Conservation (phyloP, 2,329 filamentous ascomycete species). For the Chaetomiaceae sp. region DNA sequence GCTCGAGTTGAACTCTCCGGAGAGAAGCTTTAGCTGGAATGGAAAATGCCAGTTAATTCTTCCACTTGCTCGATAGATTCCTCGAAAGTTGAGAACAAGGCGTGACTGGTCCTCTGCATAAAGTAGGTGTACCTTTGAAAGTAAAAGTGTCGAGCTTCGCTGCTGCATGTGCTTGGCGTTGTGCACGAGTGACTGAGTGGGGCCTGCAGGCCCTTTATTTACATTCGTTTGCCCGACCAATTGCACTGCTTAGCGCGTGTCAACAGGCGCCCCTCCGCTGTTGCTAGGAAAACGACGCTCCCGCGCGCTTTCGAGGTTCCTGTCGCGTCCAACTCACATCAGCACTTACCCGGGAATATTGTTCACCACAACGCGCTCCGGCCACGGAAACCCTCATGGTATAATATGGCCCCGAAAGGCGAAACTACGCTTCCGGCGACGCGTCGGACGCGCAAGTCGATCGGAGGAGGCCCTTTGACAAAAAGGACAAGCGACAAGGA, state of each 20-base stretch:
- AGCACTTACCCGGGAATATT: not conserved
- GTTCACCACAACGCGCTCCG: not conserved
- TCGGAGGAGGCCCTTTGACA: constrained; percentile 53
- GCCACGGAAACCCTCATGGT: not conserved
- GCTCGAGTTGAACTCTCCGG: too few relatives aligned
- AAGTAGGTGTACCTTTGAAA: too few relatives aligned
- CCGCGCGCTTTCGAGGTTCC: not conserved
- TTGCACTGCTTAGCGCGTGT: not conserved
- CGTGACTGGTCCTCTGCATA: too few relatives aligned
- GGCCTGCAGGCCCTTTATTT: not conserved
- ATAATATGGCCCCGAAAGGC: constrained; percentile 23
- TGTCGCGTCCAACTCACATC: constrained; percentile 13
- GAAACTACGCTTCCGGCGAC: constrained; percentile 52
- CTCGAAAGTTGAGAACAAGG: too few relatives aligned
- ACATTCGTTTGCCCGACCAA: constrained; percentile 2
- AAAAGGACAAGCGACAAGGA: constrained; percentile 64
- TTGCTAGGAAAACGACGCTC: not conserved
- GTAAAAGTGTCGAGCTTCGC: too few relatives aligned
- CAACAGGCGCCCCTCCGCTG: constrained; percentile 9
- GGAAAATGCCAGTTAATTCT: too few relatives aligned
- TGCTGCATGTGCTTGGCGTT: too few relatives aligned
- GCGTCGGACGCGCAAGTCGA: constrained; percentile 65
- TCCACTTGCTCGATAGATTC: too few relatives aligned
- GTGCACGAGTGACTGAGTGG: not conserved
- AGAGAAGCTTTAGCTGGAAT: too few relatives aligned